phyloP scores from a whole-genome alignment of 345 rosid species.

The Lepidium aucheri region DNA sequence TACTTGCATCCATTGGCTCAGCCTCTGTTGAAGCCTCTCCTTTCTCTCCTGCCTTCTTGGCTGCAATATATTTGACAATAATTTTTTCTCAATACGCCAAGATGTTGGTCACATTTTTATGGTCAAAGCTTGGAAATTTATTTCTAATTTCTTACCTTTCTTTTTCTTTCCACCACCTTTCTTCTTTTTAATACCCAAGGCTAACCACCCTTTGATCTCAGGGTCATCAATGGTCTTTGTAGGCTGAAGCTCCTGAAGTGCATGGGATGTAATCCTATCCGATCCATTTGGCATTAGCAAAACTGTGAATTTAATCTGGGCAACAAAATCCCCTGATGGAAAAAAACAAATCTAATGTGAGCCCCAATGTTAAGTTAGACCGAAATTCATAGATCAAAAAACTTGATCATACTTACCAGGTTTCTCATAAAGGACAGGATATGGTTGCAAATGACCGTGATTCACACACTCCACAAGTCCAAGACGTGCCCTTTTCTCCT shows the following conservation, averaged over 20 bases:
- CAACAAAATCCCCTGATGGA: conserved; percentile 65
- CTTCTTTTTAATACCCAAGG: conserved; percentile 84
- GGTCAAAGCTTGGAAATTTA: neutral
- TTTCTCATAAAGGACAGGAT: conserved; percentile 94
- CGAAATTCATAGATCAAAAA: neutral
- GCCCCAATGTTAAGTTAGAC: neutral
- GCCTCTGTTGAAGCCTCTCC: conserved; percentile 48
- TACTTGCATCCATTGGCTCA: conserved; percentile 61
- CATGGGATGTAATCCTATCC: conserved; percentile 73
- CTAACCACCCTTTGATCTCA: conserved; percentile 92
- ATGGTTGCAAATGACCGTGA: conserved; percentile 92
- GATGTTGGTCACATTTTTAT: neutral
- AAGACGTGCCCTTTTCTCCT: conserved; percentile 93
- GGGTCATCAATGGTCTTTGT: conserved; percentile 76
- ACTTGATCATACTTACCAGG: conserved; percentile 44
- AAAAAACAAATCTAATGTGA: neutral
- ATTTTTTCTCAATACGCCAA: neutral
- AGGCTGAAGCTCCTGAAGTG: conserved; percentile 71
- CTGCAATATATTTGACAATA: conserved; percentile 30
- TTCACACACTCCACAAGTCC: conserved; percentile 96
- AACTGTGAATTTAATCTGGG: conserved; percentile 89
- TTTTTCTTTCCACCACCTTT: conserved; percentile 99
- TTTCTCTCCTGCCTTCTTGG: conserved; percentile 63
- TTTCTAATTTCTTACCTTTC: conserved; percentile 45
- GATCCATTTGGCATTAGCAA: conserved; percentile 97